Percentiles rank a stretch among this genome's conserved stretches.
Evolutionary conservation across 1,284 basidiomycete species (phyloP).

Genomic region (Naganishia sp.): DNA sequence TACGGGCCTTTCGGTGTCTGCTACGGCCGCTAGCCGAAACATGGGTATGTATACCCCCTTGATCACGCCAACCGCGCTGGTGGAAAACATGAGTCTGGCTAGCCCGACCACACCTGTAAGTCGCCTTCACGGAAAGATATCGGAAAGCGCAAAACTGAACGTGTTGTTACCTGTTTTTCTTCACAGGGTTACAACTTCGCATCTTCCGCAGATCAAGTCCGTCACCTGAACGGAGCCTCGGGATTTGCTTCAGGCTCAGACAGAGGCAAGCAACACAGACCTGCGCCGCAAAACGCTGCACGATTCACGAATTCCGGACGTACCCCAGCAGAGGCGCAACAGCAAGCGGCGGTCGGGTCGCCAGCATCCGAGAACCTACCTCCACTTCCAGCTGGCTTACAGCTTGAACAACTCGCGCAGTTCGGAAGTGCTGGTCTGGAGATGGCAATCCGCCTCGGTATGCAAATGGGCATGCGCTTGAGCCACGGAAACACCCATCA

Average conservation of each 20-base stretch:
- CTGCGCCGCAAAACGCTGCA: neutral
- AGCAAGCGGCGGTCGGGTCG: neutral
- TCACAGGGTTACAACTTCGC: slow-evolving; percentile 1
- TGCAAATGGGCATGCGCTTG: slow-evolving; percentile 52
- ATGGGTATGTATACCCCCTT: slow-evolving; percentile 20
- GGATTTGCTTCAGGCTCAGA: neutral
- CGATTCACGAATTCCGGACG: neutral
- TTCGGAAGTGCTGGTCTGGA: slow-evolving; percentile 51
- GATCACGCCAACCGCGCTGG: slow-evolving; percentile 23
- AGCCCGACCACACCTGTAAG: slow-evolving; percentile 13
- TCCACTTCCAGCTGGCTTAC: slow-evolving; percentile 49
- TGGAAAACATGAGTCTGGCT: slow-evolving; percentile 19
- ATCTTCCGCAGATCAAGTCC: slow-evolving; percentile 1
- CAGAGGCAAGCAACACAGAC: neutral
- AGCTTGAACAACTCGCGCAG: slow-evolving; percentile 48
- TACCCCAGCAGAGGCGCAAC: neutral
- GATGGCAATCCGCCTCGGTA: slow-evolving; percentile 55
- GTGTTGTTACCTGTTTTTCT: neutral
- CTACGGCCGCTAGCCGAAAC: neutral
- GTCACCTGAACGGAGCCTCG: neutral
- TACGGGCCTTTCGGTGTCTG: slow-evolving; percentile 4
- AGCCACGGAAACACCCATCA: slow-evolving; percentile 30
- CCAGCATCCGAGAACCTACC: slow-evolving; percentile 38
- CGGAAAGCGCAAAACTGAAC: neutral
- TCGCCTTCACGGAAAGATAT: neutral